Evolutionary conservation across 75 land plant species (phyloP).

Genomic region (Sequoiadendron giganteum): DNA sequence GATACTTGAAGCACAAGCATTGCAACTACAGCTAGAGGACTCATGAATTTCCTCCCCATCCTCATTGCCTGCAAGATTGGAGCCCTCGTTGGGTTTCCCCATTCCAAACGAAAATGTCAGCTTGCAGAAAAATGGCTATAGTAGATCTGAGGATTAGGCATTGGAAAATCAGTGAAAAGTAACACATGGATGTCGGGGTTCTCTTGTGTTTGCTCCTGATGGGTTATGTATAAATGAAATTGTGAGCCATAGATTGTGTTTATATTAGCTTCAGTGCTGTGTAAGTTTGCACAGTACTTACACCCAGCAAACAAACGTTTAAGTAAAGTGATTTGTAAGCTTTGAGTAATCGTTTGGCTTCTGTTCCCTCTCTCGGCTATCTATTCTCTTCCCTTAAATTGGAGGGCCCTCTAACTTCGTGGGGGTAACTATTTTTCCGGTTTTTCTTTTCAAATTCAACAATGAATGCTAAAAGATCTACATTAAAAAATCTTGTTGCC

Average conservation of each 20-base stretch:
- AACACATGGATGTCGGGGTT: background rate
- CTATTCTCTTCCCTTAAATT: background rate
- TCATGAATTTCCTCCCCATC: background rate
- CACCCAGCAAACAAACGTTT: constrained; percentile 1
- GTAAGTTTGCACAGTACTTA: background rate
- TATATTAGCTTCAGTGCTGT: background rate
- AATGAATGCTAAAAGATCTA: background rate
- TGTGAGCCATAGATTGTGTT: background rate
- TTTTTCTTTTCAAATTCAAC: background rate
- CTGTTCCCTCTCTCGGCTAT: background rate
- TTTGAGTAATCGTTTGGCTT: background rate
- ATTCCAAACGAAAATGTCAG: background rate
- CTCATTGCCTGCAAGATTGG: background rate
- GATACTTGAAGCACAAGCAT: background rate
- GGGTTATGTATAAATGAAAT: background rate
- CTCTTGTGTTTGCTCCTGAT: background rate
- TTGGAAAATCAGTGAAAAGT: background rate
- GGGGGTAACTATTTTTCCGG: background rate
- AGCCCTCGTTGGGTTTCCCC: constrained; percentile 14
- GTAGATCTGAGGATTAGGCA: constrained; percentile 5
- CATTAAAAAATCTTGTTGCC: background rate
- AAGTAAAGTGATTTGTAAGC: background rate
- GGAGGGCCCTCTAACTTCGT: background rate
- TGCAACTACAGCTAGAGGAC: background rate
- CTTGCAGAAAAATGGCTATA: background rate